phyloP scores from a whole-genome alignment of 148 eudicot genomes.

The Rhododendron vialii region DNA sequence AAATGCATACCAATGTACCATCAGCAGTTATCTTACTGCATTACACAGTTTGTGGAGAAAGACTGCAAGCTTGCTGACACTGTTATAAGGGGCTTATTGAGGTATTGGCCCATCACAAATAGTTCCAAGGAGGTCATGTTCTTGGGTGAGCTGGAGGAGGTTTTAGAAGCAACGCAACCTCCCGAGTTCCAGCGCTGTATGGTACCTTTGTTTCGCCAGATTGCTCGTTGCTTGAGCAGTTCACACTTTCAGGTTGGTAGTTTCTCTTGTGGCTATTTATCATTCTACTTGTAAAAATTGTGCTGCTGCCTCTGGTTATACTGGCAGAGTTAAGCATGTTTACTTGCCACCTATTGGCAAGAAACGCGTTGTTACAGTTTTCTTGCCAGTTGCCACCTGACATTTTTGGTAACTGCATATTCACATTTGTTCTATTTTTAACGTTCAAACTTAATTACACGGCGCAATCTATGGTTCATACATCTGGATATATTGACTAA shows the following conservation, averaged over 20 bases:
- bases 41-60: conserved; percentile 81
- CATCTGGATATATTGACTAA: background rate
- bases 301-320: conserved; percentile 2
- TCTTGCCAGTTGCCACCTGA: background rate
- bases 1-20: conserved; percentile 70
- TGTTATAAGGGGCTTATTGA: conserved; percentile 70
- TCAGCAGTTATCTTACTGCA: conserved; percentile 83
- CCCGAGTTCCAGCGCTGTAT: conserved; percentile 86
- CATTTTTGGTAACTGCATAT: background rate
- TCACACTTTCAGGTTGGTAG: conserved; percentile 76
- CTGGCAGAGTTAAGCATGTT: background rate
- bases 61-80: conserved; percentile 86
- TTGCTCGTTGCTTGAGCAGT: conserved; percentile 72
- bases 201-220: conserved; percentile 63
- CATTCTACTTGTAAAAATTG: background rate
- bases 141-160: conserved; percentile 77
- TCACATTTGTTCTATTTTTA: background rate
- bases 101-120: conserved; percentile 81
- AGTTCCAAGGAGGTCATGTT: conserved; percentile 94
- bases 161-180: conserved; percentile 77
- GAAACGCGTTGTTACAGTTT: background rate
- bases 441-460: background rate
- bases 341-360: background rate
- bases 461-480: background rate
- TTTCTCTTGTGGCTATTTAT: background rate